These are phyloP conservation scores for Saprolegnia parasitica DNA, from an alignment of 352 stramenopile species.

Conservation along the genomic window DNA sequence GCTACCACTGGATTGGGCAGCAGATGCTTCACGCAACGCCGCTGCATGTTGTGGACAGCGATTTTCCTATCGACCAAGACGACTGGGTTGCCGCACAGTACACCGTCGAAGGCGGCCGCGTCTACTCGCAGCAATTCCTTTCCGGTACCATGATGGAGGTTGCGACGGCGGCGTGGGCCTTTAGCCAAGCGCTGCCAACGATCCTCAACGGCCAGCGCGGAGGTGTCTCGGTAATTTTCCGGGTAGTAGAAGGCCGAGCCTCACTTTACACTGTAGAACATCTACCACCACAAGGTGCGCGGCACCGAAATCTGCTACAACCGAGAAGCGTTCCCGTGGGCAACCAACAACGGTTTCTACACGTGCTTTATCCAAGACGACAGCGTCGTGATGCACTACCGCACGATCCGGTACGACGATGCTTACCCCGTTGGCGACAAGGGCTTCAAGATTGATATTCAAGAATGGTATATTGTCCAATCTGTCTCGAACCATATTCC, in stretches of 20 bases:
- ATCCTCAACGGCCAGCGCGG: constrained; percentile 11
- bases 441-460: constrained; percentile 13
- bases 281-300: not conserved
- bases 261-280: too few relatives aligned
- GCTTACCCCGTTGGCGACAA: not conserved
- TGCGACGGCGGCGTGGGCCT: not conserved
- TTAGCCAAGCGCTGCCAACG: constrained; percentile 13
- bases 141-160: not conserved
- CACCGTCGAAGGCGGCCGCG: not conserved
- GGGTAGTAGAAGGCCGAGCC: not conserved
- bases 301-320: constrained; percentile 9
- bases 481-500: too few relatives aligned
- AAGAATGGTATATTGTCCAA: constrained; percentile 12
- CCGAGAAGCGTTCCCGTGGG: not conserved
- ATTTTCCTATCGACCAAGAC: not conserved
- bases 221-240: not conserved
- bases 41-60: not conserved
- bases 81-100: constrained; percentile 2
- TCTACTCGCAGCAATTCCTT: constrained; percentile 7
- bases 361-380: constrained; percentile 3
- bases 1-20: constrained; percentile 12
- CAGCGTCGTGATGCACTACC: constrained; percentile 5
- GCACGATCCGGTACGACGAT: not conserved
- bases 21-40: constrained; percentile 9
- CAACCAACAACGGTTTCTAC: constrained; percentile 9